phyloP scores from a whole-genome alignment of 805 yeast genomes.

The Cyberlindnera nakhonratchasimensis region DNA sequence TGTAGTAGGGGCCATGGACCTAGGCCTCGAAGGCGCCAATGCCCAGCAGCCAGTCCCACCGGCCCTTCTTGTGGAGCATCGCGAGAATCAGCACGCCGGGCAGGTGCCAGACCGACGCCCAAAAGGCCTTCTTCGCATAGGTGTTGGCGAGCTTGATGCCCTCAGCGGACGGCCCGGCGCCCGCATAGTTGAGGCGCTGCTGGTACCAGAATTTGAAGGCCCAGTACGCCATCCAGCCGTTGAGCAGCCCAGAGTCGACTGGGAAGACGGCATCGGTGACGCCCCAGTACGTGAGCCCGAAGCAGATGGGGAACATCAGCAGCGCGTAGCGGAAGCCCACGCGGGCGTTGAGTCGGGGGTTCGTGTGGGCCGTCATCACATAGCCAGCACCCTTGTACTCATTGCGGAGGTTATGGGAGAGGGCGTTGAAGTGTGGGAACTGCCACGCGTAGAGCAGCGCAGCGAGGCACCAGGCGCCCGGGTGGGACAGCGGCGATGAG shows the following conservation, averaged over 20 bases:
- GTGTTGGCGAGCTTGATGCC: conserved; percentile 57
- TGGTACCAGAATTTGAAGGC: conserved; percentile 85
- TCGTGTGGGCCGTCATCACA: conserved; percentile 94
- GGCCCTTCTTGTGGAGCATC: conserved; percentile 91
- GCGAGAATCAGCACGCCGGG: conserved; percentile 89
- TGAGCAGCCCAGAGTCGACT: conserved; percentile 76
- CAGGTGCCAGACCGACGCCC: conserved; percentile 93
- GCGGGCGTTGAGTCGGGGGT: conserved; percentile 88
- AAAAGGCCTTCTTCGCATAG: conserved; percentile 81
- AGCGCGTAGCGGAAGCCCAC: conserved; percentile 88
- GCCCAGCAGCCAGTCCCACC: conserved; percentile 75
- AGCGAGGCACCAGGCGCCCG: conserved; percentile 95
- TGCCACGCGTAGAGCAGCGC: conserved; percentile 94
- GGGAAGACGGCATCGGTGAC: conserved; percentile 81
- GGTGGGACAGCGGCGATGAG: conserved; percentile 71
- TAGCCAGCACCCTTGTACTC: conserved; percentile 94
- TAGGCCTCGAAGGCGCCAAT: conserved; percentile 18
- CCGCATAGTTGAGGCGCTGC: conserved; percentile 57
- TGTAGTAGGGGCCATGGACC: neutral
- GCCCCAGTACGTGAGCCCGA: conserved; percentile 71
- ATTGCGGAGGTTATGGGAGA: conserved; percentile 81
- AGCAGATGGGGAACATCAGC: conserved; percentile 92
- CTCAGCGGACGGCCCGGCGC: conserved; percentile 44
- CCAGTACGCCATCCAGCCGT: conserved; percentile 81
- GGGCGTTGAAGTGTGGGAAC: conserved; percentile 94